These are phyloP conservation scores for Mucor velutinosus DNA, from an alignment of 371 early-diverging fungal genomes.

Conservation along the genomic window DNA sequence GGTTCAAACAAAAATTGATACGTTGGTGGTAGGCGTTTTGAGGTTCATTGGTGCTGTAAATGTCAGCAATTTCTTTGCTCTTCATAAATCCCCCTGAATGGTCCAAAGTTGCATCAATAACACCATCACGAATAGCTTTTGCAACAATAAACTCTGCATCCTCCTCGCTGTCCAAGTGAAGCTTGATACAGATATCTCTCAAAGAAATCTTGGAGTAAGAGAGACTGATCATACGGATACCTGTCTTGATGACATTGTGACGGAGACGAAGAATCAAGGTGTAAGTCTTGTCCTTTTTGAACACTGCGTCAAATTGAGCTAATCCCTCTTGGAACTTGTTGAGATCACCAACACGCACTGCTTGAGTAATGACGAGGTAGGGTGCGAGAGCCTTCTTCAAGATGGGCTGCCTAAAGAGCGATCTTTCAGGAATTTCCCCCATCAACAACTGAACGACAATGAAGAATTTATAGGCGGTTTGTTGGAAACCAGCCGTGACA, in stretches of 20 bases:
- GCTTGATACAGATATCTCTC: slow-evolving; percentile 93
- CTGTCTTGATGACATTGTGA: slow-evolving; percentile 98
- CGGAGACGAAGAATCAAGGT: slow-evolving; percentile 92
- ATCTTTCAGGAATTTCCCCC: slow-evolving; percentile 97
- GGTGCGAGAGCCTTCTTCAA: slow-evolving; percentile 85
- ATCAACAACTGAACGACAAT: slow-evolving; percentile 95
- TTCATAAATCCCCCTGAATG: slow-evolving; percentile 93
- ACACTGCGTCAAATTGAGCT: slow-evolving; percentile 69
- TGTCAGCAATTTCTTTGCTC: slow-evolving; percentile 90
- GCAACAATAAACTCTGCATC: slow-evolving; percentile 98
- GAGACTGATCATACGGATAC: slow-evolving; percentile 93
- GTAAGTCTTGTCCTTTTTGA: slow-evolving; percentile 87
- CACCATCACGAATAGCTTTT: slow-evolving; percentile 98
- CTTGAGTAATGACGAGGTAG: slow-evolving; percentile 93
- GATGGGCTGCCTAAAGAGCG: slow-evolving; percentile 85
- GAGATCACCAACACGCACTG: slow-evolving; percentile 94
- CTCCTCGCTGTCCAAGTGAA: slow-evolving; percentile 96
- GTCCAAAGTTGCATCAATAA: slow-evolving; percentile 94
- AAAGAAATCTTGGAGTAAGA: slow-evolving; percentile 96
- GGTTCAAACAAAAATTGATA: slow-evolving; percentile 91
- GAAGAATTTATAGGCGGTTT: slow-evolving; percentile 89
- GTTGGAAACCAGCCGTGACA: slow-evolving; percentile 92
- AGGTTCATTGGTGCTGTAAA: slow-evolving; percentile 96
- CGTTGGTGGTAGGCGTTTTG: slow-evolving; percentile 94
- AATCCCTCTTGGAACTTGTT: slow-evolving; percentile 90